Base-by-base conservation (phyloP, 2,329 filamentous ascomycete genomes). In the Neoarthrinium moseri region DNA sequence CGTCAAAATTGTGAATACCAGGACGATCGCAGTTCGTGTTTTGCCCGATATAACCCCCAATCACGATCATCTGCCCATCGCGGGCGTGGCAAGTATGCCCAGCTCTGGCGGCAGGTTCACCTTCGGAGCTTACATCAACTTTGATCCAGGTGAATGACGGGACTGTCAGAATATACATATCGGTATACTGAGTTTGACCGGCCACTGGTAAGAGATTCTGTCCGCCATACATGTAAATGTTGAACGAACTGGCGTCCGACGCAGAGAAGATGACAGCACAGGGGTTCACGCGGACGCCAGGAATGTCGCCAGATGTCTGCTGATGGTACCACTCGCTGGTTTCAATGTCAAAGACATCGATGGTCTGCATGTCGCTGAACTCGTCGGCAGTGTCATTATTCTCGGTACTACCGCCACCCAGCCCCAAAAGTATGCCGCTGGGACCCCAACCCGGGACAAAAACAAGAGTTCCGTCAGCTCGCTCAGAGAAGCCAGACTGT, bases 281-380 rank as follows among this genome's bases (percentile, higher is more conserved):
- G 0, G 84, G 83, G 57, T 89, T 87, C 18, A 89, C 86, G 17
- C 86, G 77, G 42, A 86, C 81, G 0, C 75, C 69, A 0, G 86
- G 84, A 4, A 74, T 75, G 3, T 71, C 65, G 2, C 86, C 86
- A 1, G 76, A 78, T 0, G 86, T 89, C 18, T 81, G 70, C 66
- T 91, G 87, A 57, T 86, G 84, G 59, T 87, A 89, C 87, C 87
- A 90, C 5, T 74, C 79, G 34, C 80, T 84, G 17, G 71, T 81
- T 17, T 81, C 83, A 50, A 90, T 85, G 53, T 91, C 86, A 62
- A 86, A 90, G n/a, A 92, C 80, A 53, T 91, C 86, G 30, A 91
- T 62, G 0, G 60, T 69, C 21, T 59, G 60, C 54, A 75, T 66
- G 38, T 74, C 67, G n/a, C 84, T 79, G 55, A 87, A 90, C 2